Base-by-base conservation (phyloP, 352 stramenopile species). In the Globisporangium nodosum region DNA sequence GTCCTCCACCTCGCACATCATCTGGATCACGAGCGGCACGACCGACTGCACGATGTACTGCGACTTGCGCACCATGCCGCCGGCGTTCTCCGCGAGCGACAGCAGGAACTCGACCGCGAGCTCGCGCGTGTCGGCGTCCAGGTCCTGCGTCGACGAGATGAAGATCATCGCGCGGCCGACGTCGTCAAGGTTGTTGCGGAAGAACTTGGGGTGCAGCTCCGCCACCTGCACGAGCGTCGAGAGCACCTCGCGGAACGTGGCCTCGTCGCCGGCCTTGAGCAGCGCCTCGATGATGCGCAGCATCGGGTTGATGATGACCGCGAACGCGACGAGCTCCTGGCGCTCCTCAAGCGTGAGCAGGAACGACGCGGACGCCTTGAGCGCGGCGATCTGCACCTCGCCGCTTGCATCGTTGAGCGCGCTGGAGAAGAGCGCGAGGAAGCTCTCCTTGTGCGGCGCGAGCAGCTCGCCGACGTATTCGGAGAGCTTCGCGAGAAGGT, bases 61-160 rank as follows among this genome's bases (percentile, higher is more conserved):
- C 39, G 71, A 78, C 70, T 95, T 93, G 78, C 83, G 83, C 47
- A 90, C 78, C 76, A 90, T 90, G 45, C 78, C 81, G 39, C 84
- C 84, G 37, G 85, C 85, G 52, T 90, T 88, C 56, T 92, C 84
- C 47, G 78, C 86, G 18, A 95, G 60, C 35, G 81, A 87, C 18
- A 95, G 72, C 43, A 95, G 54, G 61, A 93, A 91, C 64, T 95
- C 85, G 21, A 93, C 73, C 18, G 80, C 81, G 20, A 95, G 74
- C 51, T 91, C 79, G 46, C 85, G 83, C 15, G 81, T 90, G 52
- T 93, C 85, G 12, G 69, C 61, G 60, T 91, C 83, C 7, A 93
- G 60, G 33, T 72, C 63, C 53, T 88, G 76, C 30, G 78, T 68
- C 47, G 78, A 82, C 51, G 73, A 78, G 58, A 93, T 74, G 54